phyloP scores from a whole-genome alignment of 495 filamentous ascomycete species.

The Lasiosphaeriaceae sp. region DNA sequence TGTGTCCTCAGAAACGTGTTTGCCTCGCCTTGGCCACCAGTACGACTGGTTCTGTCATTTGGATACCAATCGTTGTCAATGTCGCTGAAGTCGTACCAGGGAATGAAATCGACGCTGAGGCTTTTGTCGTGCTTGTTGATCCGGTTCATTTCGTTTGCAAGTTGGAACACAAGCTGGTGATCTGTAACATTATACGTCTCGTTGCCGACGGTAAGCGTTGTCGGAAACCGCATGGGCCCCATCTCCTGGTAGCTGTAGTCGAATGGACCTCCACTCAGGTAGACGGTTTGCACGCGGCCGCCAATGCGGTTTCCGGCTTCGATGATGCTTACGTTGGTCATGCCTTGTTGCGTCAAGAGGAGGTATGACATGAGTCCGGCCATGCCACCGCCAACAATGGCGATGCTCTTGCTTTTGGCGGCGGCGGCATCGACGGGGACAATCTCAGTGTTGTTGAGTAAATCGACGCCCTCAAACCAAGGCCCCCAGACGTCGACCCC shows the following conservation, averaged over 20 bases:
- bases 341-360: constrained; percentile 33
- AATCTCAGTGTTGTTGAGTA: constrained; percentile 53
- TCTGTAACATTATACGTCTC: constrained; percentile 54
- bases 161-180: constrained; percentile 61
- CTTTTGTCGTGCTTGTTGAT: constrained; percentile 50
- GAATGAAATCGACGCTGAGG: constrained; percentile 61
- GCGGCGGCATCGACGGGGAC: constrained; percentile 46
- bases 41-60: constrained; percentile 46
- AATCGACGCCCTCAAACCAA: constrained; percentile 68
- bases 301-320: constrained; percentile 37
- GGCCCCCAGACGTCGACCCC: constrained; percentile 58
- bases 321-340: constrained; percentile 38
- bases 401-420: constrained; percentile 54
- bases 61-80: constrained; percentile 46
- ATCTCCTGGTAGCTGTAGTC: constrained; percentile 72
- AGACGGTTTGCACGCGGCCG: constrained; percentile 59
- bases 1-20: constrained; percentile 30
- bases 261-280: constrained; percentile 56
- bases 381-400: constrained; percentile 68
- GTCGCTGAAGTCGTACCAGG: constrained; percentile 52
- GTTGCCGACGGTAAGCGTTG: constrained; percentile 46
- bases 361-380: constrained; percentile 58
- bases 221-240: constrained; percentile 67
- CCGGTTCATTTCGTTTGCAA: constrained; percentile 54
- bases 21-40: constrained; percentile 43